Evolutionary conservation across 2,329 filamentous ascomycete genomes (phyloP), one percentile per base, ranked within the genome.

Genomic region (Monosporascus sp.): DNA sequence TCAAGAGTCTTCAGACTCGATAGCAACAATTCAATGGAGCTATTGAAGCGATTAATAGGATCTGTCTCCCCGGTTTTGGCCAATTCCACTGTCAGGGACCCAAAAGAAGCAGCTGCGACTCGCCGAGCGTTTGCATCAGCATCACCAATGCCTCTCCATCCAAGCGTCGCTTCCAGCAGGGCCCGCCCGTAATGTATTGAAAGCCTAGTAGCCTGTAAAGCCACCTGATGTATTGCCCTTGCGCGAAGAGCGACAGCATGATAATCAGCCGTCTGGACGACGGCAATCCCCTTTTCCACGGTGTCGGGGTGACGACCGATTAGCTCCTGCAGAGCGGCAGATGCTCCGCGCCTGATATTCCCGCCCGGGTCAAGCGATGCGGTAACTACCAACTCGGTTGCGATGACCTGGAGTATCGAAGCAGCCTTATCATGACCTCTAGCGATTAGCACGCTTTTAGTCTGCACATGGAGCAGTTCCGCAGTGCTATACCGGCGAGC

Each of bases 191-290:
- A 86, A 57, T 89, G 90, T 1, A 74, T 62, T 31, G 85, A 82
- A 5, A 97, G 72, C n/a, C 72, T 74, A 0, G 89, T 83, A 1
- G 88, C 87, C 38, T 79, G 79, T 14, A 84, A 73, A 0, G 89
- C 85, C 11, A 97, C 90, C 47, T 92, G 83, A 41, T 85, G 79
- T 63, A 96, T 86, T 3, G 92, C 93, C 59, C 89, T 82, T 17
- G 88, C 87, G 24, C 93, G 82, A n/a, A 95, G 79, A 3, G 94
- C 93, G 20, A 99, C 91, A 38, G 90, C 84, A 67, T 96, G 91
- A 65, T 97, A 99, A 66, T 99, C 94, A 1, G 97, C 89, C 2
- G 83, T 81, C 66, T 97, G 94, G 0, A 97, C 91, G 2, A 97
- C 78, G 43, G 84, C 72, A 53, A 99, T 97, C 0, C 93, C 94